Conservation (phyloP, 345 rosid genomes). For the Brassica incana region DNA sequence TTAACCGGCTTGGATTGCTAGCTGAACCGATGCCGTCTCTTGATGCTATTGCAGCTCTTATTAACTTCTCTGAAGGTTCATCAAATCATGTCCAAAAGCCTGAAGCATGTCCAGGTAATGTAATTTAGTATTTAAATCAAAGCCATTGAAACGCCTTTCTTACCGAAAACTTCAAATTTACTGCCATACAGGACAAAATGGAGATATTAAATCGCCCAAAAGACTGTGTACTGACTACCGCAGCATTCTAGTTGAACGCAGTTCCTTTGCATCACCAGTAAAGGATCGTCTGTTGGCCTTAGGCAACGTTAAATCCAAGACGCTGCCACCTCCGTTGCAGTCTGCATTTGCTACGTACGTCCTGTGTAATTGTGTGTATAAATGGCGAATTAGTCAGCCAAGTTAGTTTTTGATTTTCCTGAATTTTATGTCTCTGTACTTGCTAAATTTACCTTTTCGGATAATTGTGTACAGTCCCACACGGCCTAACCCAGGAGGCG, state of each 20-base stretch:
- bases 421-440: constrained; percentile 1
- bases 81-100: constrained; percentile 50
- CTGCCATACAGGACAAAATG: constrained; percentile 74
- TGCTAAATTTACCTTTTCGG: constrained; percentile 19
- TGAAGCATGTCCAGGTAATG: constrained; percentile 56
- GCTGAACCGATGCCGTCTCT: constrained; percentile 89
- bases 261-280: constrained; percentile 73
- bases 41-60: constrained; percentile 76
- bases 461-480: constrained; percentile 64
- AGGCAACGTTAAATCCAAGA: constrained; percentile 60
- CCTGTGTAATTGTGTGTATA: constrained; percentile 10
- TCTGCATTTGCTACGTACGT: constrained; percentile 83
- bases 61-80: constrained; percentile 54
- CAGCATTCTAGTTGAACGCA: constrained; percentile 88
- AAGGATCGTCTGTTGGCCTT: constrained; percentile 71
- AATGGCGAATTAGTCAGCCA: not conserved
- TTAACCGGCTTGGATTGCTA: constrained; percentile 63
- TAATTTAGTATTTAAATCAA: not conserved
- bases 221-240: constrained; percentile 63
- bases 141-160: constrained; percentile 10
- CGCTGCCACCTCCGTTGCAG: constrained; percentile 67
- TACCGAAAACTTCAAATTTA: constrained; percentile 11
- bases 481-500: constrained; percentile 90
- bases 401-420: not conserved
- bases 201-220: constrained; percentile 79